Base-by-base conservation (phyloP, 1,284 basidiomycete species). In the Phellinidium pouzarii region DNA sequence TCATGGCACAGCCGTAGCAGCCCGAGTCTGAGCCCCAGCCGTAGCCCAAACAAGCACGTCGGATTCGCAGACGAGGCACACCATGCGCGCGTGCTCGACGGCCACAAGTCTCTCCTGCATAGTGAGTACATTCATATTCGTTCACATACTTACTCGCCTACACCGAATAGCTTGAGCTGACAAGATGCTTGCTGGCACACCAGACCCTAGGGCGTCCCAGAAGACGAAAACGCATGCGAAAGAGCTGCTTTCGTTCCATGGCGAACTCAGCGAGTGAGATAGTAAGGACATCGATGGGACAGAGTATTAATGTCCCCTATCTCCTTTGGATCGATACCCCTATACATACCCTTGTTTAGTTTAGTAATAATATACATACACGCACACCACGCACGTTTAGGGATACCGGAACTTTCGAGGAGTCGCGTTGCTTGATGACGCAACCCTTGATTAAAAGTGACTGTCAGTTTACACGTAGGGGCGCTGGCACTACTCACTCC, bases 41-140 rank as follows among this genome's bases (percentile, higher is more conserved):
- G 68, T 44, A 60, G 61, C 23, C 59, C 65, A 0, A 61, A 62
- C 2, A 63, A 58, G 37, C 50, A 46, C 23, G 50, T 52, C 14
- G 14, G 22, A 3, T 60, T 67, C 19, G 61, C 55, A 3, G 66
- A 71, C 27, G 67, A 70, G 29, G 66, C 75, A 57, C 75, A 76
- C 47, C 50, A 64, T 52, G 68, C 55, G 2, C 66, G 67, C 45
- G 70, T 77, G 27, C 57, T 74, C 17, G 74, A 66, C 8, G 75
- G 76, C 5, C 77, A 77, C 62, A 78, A 77, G 55, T 73, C 75
- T 36, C 69, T 76, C 3, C 59, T 78, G 7, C 65, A 65, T 45
- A 78, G 75, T 75, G 55, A 48, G 71, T 67, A 29, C 26, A 38
- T 29, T 4, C 27, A 23, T 29, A 7, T 5, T 43, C 19, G 6